Conservation (phyloP, 352 stramenopile species). For the Pythium folliculosum region DNA sequence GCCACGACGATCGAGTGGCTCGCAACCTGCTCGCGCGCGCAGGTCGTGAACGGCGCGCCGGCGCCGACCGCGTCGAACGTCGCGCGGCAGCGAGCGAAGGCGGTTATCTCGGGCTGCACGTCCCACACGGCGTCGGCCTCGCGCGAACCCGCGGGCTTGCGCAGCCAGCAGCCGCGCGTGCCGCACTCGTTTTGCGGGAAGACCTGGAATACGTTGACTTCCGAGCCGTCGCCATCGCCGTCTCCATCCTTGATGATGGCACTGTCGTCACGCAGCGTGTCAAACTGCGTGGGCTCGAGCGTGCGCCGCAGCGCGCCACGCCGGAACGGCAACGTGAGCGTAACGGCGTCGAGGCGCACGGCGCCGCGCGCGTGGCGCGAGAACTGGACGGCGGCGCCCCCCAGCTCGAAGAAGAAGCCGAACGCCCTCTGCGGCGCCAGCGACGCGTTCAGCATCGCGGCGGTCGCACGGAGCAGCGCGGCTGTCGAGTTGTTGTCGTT, state of each 20-base stretch:
- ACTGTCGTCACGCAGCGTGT: slow-evolving; percentile 14
- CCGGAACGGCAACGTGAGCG: slow-evolving; percentile 21
- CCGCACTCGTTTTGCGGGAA: slow-evolving; percentile 20
- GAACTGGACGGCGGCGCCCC: slow-evolving; percentile 5
- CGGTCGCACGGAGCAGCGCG: slow-evolving; percentile 9
- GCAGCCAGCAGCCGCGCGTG: slow-evolving; percentile 20
- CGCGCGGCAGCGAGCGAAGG: slow-evolving; percentile 13
- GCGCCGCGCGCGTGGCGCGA: slow-evolving; percentile 3
- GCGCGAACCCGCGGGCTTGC: slow-evolving; percentile 5
- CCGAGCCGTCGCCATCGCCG: slow-evolving; percentile 3
- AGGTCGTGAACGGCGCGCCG: slow-evolving; percentile 1
- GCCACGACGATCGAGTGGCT: slow-evolving; percentile 21
- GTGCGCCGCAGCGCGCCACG: slow-evolving; percentile 5
- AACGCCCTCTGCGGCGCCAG: slow-evolving; percentile 8
- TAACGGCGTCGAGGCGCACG: slow-evolving; percentile 20
- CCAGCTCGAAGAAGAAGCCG: slow-evolving; percentile 21
- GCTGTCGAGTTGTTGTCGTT: not conserved
- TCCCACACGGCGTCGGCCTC: slow-evolving; percentile 15
- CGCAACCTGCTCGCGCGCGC: slow-evolving; percentile 8
- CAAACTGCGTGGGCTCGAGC: slow-evolving; percentile 13
- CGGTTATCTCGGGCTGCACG: slow-evolving; percentile 16
- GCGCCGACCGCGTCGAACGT: slow-evolving; percentile 18
- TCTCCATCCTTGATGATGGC: not conserved
- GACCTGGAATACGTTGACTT: slow-evolving; percentile 16
- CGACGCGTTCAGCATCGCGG: slow-evolving; percentile 14